Conservation (phyloP, 306 rosid genomes). For the Hippophae gyantsensis region DNA sequence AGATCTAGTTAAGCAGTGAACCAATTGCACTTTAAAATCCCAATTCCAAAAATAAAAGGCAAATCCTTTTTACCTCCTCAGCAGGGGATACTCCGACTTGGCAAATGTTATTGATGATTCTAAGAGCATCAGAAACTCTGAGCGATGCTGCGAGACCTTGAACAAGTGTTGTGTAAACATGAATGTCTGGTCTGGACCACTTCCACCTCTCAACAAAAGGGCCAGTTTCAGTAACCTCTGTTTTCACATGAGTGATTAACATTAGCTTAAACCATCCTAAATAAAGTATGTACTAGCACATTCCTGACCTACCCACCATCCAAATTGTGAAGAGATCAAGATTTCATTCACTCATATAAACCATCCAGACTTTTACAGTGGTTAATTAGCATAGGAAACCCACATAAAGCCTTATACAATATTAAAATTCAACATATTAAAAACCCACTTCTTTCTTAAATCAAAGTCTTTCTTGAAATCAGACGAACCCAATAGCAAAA, state of each 20-base stretch:
- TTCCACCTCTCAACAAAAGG: conserved; percentile 55
- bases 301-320: too few relatives aligned
- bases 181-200: conserved; percentile 79
- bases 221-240: conserved; percentile 40
- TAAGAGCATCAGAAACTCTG: conserved; percentile 87
- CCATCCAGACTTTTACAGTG: not conserved
- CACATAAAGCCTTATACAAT: too few relatives aligned
- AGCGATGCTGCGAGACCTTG: conserved; percentile 70
- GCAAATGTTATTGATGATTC: conserved; percentile 56
- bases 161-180: conserved; percentile 47
- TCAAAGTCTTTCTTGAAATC: not conserved
- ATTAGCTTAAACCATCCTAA: not conserved
- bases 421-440: not conserved
- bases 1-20: too few relatives aligned
- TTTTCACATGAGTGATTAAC: conserved; percentile 12
- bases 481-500: not conserved
- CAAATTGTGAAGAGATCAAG: not conserved
- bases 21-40: too few relatives aligned
- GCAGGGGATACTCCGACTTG: conserved; percentile 78
- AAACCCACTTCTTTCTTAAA: not conserved
- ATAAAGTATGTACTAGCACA: too few relatives aligned
- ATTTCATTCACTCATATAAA: not conserved
- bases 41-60: not conserved
- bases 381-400: too few relatives aligned
- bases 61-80: conserved; percentile 58